phyloP scores from a whole-genome alignment of 2,329 filamentous ascomycete genomes.

The Chalaropsis ovoidea region DNA sequence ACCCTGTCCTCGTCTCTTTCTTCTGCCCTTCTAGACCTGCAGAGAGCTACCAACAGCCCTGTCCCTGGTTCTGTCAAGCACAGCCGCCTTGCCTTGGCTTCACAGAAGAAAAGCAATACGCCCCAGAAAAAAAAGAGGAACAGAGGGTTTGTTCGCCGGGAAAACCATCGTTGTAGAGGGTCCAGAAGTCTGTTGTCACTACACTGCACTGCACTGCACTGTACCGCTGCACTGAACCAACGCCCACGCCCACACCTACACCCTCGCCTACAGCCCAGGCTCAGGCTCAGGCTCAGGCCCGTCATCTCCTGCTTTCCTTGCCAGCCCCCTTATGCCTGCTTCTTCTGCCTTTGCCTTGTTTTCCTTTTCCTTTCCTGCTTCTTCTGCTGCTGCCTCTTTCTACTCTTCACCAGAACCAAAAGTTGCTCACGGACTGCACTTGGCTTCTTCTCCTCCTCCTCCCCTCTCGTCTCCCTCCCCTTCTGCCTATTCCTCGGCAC shows the following conservation, averaged over 20 bases:
- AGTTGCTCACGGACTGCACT: constrained; percentile 11
- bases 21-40: neutral
- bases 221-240: neutral
- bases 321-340: constrained; percentile 24
- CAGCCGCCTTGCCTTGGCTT: neutral
- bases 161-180: neutral
- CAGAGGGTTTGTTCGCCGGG: neutral
- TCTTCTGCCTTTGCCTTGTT: constrained; percentile 14
- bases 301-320: constrained; percentile 17
- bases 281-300: neutral
- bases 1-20: neutral
- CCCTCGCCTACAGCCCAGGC: neutral
- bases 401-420: neutral
- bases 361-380: constrained; percentile 18
- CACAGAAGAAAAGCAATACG: too few species aligned
- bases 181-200: constrained; percentile 13
- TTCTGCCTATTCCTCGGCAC: neutral
- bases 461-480: neutral
- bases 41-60: neutral
- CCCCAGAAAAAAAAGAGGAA: neutral
- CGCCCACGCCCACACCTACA: constrained; percentile 18
- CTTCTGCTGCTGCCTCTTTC: constrained; percentile 1
- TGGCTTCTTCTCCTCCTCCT: constrained; percentile 5
- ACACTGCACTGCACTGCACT: neutral
- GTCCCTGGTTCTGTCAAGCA: constrained; percentile 5